Percentiles rank a stretch among this genome's conserved stretches.
These are phyloP conservation scores for Polyporus tsugae DNA, from an alignment of 1,284 basidiomycete species.

Conservation along the genomic window DNA sequence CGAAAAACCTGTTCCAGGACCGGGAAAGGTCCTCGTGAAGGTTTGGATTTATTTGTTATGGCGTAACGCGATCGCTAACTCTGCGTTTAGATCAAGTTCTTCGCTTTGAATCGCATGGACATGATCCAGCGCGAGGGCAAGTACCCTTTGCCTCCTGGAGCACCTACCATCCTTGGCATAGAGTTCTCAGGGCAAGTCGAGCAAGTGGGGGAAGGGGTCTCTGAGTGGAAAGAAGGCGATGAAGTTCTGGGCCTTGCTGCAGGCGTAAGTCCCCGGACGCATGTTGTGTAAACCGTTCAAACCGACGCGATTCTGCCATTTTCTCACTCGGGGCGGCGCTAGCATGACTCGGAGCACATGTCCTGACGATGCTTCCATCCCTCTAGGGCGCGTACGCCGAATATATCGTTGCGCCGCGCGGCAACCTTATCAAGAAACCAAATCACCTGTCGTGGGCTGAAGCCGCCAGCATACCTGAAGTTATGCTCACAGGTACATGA, in stretches of 20 bases:
- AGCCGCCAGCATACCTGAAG: conserved; percentile 88
- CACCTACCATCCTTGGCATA: conserved; percentile 85
- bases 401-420: conserved; percentile 76
- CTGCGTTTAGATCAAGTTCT: conserved; percentile 70
- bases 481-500: conserved; percentile 79
- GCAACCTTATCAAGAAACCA: conserved; percentile 83
- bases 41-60: conserved; percentile 46
- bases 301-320: neutral
- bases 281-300: neutral
- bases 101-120: conserved; percentile 93
- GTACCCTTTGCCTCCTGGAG: conserved; percentile 84
- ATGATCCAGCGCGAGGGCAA: conserved; percentile 78
- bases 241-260: conserved; percentile 87
- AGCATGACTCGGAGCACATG: too few species aligned
- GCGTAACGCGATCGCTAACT: neutral
- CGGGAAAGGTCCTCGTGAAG: conserved; percentile 81
- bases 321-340: neutral
- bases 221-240: conserved; percentile 77
- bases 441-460: conserved; percentile 80
- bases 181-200: conserved; percentile 87
- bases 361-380: conserved; percentile 3
- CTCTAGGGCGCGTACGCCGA: conserved; percentile 91
- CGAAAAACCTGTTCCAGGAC: conserved; percentile 62
- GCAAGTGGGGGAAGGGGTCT: conserved; percentile 62
- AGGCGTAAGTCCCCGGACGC: conserved; percentile 54